These are phyloP conservation scores for Populus hybrid DNA, from an alignment of 441 rosid species.

Conservation along the genomic window DNA sequence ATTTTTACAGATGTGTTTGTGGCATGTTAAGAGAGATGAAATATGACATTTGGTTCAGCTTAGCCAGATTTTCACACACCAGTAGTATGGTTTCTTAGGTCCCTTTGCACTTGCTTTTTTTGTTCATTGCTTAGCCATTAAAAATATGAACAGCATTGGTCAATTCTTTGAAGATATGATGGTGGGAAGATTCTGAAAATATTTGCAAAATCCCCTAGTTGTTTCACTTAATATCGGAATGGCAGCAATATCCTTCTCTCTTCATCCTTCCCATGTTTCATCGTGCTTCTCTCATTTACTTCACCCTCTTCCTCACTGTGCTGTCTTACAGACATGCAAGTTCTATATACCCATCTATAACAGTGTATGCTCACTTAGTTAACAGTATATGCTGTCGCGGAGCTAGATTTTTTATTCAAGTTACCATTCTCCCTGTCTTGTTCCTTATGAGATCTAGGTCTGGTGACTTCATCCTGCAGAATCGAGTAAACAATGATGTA, in stretches of 20 bases:
- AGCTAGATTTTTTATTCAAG: neutral
- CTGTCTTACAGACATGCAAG: neutral
- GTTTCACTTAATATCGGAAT: neutral
- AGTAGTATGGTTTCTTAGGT: neutral
- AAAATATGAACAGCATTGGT: neutral
- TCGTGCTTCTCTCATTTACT: neutral
- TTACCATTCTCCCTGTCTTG: neutral
- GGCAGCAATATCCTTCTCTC: neutral
- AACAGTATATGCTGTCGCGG: neutral
- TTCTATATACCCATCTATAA: neutral
- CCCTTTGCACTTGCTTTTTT: neutral
- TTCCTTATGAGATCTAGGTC: neutral
- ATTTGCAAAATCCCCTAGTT: slow-evolving; percentile 4
- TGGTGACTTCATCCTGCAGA: neutral
- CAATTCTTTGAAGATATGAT: neutral
- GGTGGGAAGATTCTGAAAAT: neutral
- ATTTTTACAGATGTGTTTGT: neutral
- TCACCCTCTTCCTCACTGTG: neutral
- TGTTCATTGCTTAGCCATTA: neutral
- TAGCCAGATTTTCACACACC: slow-evolving; percentile 10
- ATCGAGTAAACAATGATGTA: neutral
- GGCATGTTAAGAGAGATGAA: neutral
- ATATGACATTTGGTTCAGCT: neutral
- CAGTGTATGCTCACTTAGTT: neutral
- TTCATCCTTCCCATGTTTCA: neutral